A percentile compares a stretch with the other conserved stretches of the same genome.
These are phyloP conservation scores for Boletus rubescentipes DNA, from an alignment of 768 basidiomycete genomes.

Conservation along the genomic window DNA sequence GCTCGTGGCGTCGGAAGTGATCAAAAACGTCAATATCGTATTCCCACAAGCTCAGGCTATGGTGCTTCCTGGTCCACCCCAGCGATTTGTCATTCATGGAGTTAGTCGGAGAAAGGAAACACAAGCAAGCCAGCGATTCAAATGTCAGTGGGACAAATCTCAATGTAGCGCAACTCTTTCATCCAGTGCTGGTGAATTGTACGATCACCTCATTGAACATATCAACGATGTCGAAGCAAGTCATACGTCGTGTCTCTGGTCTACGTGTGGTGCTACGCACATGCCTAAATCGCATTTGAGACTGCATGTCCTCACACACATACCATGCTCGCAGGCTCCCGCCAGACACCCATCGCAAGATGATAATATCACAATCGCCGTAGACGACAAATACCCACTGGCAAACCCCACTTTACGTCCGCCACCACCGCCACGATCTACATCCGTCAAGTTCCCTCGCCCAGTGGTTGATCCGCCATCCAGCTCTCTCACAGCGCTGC, in stretches of 20 bases:
- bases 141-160: conserved; percentile 74
- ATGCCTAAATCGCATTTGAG: conserved; percentile 54
- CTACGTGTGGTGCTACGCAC: conserved; percentile 52
- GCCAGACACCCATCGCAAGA: conserved; percentile 68
- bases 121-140: conserved; percentile 58
- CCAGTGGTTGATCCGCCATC: conserved; percentile 67
- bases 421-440: conserved; percentile 68
- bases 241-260: conserved; percentile 68
- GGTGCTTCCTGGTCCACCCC: conserved; percentile 71
- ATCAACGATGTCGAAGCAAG: conserved; percentile 43
- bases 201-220: conserved; percentile 67
- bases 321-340: conserved; percentile 57
- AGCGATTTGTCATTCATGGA: conserved; percentile 85
- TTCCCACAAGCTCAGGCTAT: conserved; percentile 87
- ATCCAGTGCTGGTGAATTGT: conserved; percentile 60
- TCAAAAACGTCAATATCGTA: conserved; percentile 85
- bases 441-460: conserved; percentile 55
- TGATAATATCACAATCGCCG: conserved; percentile 69
- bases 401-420: conserved; percentile 64
- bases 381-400: conserved; percentile 54
- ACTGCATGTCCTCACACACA: conserved; percentile 74
- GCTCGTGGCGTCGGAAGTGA: conserved; percentile 87
- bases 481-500: conserved; percentile 73
- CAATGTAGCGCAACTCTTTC: conserved; percentile 51
- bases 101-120: conserved; percentile 68